A percentile compares a stretch with the other conserved stretches of the same genome.
phyloP scores from a whole-genome alignment of 768 basidiomycete genomes.

The Mycena galopus region DNA sequence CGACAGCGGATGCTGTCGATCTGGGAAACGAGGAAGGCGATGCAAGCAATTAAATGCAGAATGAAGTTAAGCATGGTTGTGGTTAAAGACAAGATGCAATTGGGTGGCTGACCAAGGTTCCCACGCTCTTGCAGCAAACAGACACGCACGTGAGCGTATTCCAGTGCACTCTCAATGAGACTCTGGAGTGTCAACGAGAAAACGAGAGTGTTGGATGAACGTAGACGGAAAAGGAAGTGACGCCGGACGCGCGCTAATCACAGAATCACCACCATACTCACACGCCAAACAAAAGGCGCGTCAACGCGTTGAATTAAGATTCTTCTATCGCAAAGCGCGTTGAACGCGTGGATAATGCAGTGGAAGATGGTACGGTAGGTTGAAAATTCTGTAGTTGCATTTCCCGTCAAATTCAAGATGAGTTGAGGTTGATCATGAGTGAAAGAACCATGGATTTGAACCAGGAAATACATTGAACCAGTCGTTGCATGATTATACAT shows the following conservation, averaged over 20 bases:
- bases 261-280: background rate
- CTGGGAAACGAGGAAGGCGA: background rate
- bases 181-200: background rate
- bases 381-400: too few species aligned
- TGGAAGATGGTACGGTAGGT: too few species aligned
- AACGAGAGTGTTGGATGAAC: constrained; percentile 11
- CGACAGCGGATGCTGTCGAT: background rate
- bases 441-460: too few species aligned
- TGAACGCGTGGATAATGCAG: too few species aligned
- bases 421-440: too few species aligned
- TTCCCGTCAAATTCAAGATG: too few species aligned
- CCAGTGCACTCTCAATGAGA: background rate
- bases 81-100: background rate
- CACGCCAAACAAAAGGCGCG: background rate
- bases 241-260: constrained; percentile 1
- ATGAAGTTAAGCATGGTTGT: background rate
- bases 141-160: background rate
- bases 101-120: constrained; percentile 10
- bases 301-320: too few species aligned
- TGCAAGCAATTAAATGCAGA: background rate
- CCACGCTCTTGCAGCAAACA: background rate
- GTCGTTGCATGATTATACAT: too few species aligned
- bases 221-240: background rate
- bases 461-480: too few species aligned
- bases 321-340: too few species aligned